Percentiles rank a stretch among this genome's conserved stretches.
These are phyloP conservation scores for Coemansia sp. DNA, from an alignment of 192 early-diverging fungal genomes.

Conservation along the genomic window DNA sequence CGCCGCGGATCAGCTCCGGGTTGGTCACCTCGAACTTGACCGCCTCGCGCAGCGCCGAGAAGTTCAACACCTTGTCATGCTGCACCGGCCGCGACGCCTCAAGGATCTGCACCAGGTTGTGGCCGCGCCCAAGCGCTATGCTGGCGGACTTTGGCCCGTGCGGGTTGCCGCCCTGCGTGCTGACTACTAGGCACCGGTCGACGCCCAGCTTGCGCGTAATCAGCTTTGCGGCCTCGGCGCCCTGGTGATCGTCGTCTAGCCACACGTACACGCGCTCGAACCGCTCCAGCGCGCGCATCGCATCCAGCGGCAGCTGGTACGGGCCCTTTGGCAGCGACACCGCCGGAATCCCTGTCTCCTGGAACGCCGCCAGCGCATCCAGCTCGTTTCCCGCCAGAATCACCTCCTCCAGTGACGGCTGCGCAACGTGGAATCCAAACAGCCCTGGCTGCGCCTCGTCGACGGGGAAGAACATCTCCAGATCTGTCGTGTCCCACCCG, in stretches of 20 bases:
- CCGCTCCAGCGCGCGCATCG: conserved; percentile 62
- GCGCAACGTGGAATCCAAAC: conserved; percentile 64
- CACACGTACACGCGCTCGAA: conserved; percentile 68
- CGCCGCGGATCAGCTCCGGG: conserved; percentile 65
- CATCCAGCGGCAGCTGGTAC: conserved; percentile 61
- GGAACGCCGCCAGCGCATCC: conserved; percentile 67
- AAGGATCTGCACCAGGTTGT: conserved; percentile 49
- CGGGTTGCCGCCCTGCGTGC: conserved; percentile 38
- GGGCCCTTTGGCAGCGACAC: conserved; percentile 58
- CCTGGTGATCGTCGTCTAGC: conserved; percentile 69
- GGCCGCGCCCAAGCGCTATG: conserved; percentile 51
- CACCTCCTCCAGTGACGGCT: conserved; percentile 41
- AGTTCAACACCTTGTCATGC: conserved; percentile 69
- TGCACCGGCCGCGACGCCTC: conserved; percentile 51
- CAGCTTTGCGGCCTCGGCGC: conserved; percentile 58
- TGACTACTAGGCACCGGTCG: conserved; percentile 62
- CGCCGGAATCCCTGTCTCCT: conserved; percentile 62
- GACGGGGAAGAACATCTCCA: conserved; percentile 58
- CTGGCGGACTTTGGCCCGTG: conserved; percentile 59
- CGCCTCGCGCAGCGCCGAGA: conserved; percentile 61
- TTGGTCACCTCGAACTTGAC: conserved; percentile 64
- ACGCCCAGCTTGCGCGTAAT: conserved; percentile 66
- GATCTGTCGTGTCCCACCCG: conserved; percentile 37
- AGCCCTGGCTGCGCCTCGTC: conserved; percentile 56
- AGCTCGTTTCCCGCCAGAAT: conserved; percentile 65